Percentiles rank a stretch among this genome's conserved stretches.
phyloP scores from a whole-genome alignment of 2,329 filamentous ascomycete genomes.

The Botryotinia globosa region DNA sequence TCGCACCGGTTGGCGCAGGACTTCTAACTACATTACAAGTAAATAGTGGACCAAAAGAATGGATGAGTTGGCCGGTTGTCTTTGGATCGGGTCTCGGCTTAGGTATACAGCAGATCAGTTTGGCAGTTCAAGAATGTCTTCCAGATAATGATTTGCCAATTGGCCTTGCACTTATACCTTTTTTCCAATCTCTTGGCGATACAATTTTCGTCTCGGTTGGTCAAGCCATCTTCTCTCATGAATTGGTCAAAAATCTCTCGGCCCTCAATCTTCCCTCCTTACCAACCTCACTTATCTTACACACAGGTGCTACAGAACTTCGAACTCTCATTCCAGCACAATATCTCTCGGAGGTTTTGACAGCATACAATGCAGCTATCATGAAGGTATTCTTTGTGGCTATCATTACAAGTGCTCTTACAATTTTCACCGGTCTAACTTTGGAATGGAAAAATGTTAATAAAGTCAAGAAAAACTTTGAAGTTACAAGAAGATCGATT shows the following conservation, averaged over 20 bases:
- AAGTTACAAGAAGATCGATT: background rate
- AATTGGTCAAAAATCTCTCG: conserved; percentile 31
- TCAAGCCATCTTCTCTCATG: conserved; percentile 32
- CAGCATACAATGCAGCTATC: conserved; percentile 54
- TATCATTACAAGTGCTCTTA: conserved; percentile 51
- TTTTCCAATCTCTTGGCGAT: conserved; percentile 41
- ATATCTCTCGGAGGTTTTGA: conserved; percentile 47
- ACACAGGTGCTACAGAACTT: conserved; percentile 52
- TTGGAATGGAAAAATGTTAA: conserved; percentile 59
- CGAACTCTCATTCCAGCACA: conserved; percentile 40
- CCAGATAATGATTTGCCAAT: conserved; percentile 33
- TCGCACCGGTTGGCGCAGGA: conserved; percentile 42
- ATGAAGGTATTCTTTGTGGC: conserved; percentile 53
- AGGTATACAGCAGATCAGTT: conserved; percentile 35
- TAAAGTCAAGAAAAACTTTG: conserved; percentile 39
- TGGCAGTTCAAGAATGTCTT: conserved; percentile 35
- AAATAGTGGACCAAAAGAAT: conserved; percentile 38
- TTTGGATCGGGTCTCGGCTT: conserved; percentile 36
- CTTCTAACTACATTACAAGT: conserved; percentile 42
- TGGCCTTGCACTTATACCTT: conserved; percentile 39
- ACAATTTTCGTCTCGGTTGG: conserved; percentile 39
- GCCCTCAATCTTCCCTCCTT: conserved; percentile 18
- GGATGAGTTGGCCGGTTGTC: conserved; percentile 38
- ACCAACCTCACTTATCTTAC: conserved; percentile 25
- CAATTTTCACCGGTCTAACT: conserved; percentile 44